Percentiles rank a stretch among this genome's conserved stretches.
Evolutionary conservation across 2,329 filamentous ascomycete genomes (phyloP).

Genomic region (Ascochyta pisi): DNA sequence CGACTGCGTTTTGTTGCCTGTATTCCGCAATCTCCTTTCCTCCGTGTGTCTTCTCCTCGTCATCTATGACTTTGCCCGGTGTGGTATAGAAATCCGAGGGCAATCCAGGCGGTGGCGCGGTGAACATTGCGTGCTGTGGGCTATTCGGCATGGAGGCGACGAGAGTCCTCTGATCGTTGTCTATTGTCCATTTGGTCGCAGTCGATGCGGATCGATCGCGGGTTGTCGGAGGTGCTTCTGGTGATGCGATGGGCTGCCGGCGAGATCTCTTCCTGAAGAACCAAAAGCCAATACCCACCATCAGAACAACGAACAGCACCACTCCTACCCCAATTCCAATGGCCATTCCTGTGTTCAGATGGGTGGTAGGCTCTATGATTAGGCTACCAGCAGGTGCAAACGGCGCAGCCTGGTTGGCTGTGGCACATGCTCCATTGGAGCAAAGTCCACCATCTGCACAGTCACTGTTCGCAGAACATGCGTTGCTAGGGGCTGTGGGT

Average conservation of each 20-base stretch:
- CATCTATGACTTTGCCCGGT: slow-evolving; percentile 11
- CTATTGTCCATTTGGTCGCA: slow-evolving; percentile 24
- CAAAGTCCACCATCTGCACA: slow-evolving; percentile 39
- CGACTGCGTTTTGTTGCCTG: neutral
- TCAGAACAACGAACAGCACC: slow-evolving; percentile 26
- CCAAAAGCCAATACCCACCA: slow-evolving; percentile 32
- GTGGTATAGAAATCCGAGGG: slow-evolving; percentile 23
- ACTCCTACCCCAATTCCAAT: slow-evolving; percentile 40
- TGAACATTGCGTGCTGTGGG: slow-evolving; percentile 28
- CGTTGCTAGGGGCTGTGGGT: slow-evolving; percentile 19
- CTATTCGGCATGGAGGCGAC: slow-evolving; percentile 36
- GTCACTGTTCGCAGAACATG: slow-evolving; percentile 31
- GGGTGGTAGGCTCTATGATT: slow-evolving; percentile 23
- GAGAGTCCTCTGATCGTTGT: slow-evolving; percentile 33
- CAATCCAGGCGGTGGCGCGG: slow-evolving; percentile 13
- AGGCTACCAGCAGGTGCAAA: slow-evolving; percentile 24
- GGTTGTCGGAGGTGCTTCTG: slow-evolving; percentile 21
- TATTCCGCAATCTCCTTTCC: slow-evolving; percentile 7
- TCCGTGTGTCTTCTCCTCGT: neutral
- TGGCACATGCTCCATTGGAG: slow-evolving; percentile 28
- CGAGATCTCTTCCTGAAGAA: slow-evolving; percentile 28
- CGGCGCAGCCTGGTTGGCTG: slow-evolving; percentile 25
- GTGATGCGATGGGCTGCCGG: slow-evolving; percentile 19
- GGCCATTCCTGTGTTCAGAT: slow-evolving; percentile 29
- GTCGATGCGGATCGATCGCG: slow-evolving; percentile 25